These are phyloP conservation scores for Kwoniella heveanensis DNA, from an alignment of 768 basidiomycete species.

Conservation along the genomic window DNA sequence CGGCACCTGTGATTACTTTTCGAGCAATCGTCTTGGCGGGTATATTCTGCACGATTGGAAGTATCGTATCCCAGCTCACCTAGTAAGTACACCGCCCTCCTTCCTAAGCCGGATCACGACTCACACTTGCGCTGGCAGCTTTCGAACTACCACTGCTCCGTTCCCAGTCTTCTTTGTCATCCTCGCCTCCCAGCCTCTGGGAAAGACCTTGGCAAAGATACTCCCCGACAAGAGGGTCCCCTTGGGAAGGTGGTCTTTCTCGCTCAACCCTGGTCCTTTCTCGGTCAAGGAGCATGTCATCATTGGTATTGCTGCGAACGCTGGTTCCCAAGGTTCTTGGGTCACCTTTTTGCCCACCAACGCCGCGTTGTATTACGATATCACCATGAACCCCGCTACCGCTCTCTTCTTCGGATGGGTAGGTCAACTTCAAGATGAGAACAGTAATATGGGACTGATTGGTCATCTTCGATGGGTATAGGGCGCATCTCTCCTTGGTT, in stretches of 20 bases:
- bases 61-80: slow-evolving; percentile 7
- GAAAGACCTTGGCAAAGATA: background rate
- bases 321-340: slow-evolving; percentile 20
- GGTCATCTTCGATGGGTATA: background rate
- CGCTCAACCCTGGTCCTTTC: slow-evolving; percentile 4
- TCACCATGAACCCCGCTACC: slow-evolving; percentile 21
- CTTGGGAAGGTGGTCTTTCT: slow-evolving; percentile 9
- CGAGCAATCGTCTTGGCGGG: slow-evolving; percentile 1
- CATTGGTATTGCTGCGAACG: slow-evolving; percentile 20
- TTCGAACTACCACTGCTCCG: slow-evolving; percentile 19
- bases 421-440: background rate
- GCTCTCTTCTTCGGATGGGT: slow-evolving; percentile 26
- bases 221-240: slow-evolving; percentile 7
- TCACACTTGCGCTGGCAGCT: background rate
- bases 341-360: slow-evolving; percentile 19
- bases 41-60: slow-evolving; percentile 17
- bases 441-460: background rate
- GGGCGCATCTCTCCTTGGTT: slow-evolving; percentile 16
- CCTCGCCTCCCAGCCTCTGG: slow-evolving; percentile 6
- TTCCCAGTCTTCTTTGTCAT: slow-evolving; percentile 28
- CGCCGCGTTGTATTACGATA: slow-evolving; percentile 20
- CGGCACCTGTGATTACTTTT: slow-evolving; percentile 15
- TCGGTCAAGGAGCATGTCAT: slow-evolving; percentile 10
- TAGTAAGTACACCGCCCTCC: slow-evolving; percentile 3
- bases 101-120: background rate